These are phyloP conservation scores for Rosa chinensis DNA, from an alignment of 306 rosid genomes.

Conservation along the genomic window DNA sequence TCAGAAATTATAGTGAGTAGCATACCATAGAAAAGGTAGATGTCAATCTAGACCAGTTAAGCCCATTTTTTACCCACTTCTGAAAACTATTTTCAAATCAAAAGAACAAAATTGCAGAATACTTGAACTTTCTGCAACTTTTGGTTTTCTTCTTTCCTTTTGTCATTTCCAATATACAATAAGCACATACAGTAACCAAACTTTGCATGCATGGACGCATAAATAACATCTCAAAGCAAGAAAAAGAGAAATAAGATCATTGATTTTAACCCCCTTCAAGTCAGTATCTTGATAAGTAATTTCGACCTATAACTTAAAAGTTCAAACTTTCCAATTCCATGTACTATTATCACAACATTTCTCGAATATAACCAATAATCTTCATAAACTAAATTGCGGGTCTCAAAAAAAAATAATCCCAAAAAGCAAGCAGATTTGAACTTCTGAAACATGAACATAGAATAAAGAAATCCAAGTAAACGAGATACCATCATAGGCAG, in stretches of 20 bases:
- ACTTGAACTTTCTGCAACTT: not conserved
- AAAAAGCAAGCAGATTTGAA: not conserved
- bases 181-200: not conserved
- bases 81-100: not conserved
- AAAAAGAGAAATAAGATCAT: not conserved
- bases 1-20: not conserved
- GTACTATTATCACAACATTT: not conserved
- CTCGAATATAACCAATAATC: not conserved
- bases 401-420: not conserved
- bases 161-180: not conserved
- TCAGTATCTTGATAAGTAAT: not conserved
- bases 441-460: not conserved
- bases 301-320: not conserved
- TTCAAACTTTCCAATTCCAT: not conserved
- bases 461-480: slow-evolving; percentile 9
- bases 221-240: not conserved
- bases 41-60: slow-evolving; percentile 10
- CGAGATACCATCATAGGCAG: slow-evolving; percentile 62
- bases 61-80: not conserved
- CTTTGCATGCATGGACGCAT: not conserved
- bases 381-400: not conserved
- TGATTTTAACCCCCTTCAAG: not conserved
- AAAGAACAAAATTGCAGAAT: not conserved
- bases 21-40: not conserved
- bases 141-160: not conserved